Evolutionary conservation across 306 rosid genomes (phyloP), one percentile per base, ranked within the genome.

Genomic region (Lathyrus aphaca): DNA sequence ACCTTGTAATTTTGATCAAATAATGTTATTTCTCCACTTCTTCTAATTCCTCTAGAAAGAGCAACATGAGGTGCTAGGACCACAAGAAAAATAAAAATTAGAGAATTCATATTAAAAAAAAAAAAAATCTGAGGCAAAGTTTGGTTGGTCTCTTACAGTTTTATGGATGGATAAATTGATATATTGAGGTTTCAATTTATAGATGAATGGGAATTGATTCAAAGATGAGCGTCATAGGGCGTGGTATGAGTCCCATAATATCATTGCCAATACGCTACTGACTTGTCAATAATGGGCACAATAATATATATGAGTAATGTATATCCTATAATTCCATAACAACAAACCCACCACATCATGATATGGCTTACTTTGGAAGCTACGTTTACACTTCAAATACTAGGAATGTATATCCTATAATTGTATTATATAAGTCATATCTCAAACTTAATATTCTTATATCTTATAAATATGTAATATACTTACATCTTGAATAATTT

Each of bases 241-340:
- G 8, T 35, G 39, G 10, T 35, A 35, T 6, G 39, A 35, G 53
- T 73, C 74, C 85, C 83, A 80, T 82, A 74, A 73, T 78, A 70
- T 57, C 86, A 72, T 69, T 78, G 14, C 79, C 82, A 69, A 76
- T 82, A 87, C 86, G 87, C 57, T 53, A 82, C 49, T 78, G 80
- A 75, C 82, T 55, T 66, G 35, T 58, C 73, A 62, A 45, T 45
- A 21, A 3, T 7, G 39, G 39, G 10, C 56, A 17, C 56, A 49
- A 17, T 49, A 49, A 4, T 11, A 12, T 25, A 46, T 53, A 53
- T n/a, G n/a, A 53, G 59, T 53, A 53, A 42, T 53, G 59, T 2
- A 46, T 35, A 56, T 68, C 68, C 45, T 68, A 62, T 68, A 15
- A 15, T 46, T 42, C 68, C 49, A 69, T 80, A 80, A 74, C 83